Evolutionary conservation across 352 stramenopile genomes (phyloP), one percentile per base, ranked within the genome.

Genomic region (Phytophthora pini): DNA sequence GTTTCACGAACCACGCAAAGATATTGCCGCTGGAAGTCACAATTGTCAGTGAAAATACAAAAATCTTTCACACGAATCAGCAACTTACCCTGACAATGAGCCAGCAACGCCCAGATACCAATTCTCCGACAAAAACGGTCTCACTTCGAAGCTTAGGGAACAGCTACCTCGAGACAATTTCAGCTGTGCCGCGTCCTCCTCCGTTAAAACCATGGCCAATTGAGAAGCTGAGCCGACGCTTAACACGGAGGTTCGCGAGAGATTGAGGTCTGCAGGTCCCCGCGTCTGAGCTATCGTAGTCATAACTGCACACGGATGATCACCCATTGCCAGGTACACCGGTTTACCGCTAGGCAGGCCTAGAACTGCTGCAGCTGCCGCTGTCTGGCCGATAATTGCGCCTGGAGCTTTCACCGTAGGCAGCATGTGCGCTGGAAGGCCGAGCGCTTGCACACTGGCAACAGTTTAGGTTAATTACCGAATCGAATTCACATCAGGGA

Each of bases 221-320:
- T 93, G 84, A 20, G 82, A 81, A 15, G 82, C 87, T 20, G 84
- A 90, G 0, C 82, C 82, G n/a, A 93, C 70, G 61, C 86, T 93
- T 11, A 92, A 63, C 38, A 92, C 84, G 90, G 36, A 80, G 47
- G 56, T 77, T 67, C 77, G 63, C 36, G 77, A 65, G 8, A 76
- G 56, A 31, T 68, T 84, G 12, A 65, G 29, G 17, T 65, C 50
- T 9, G 59, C 52, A 31, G 72, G 43, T 3, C 68, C 61, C 15
- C 68, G 20, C 4, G 70, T 39, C 29, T 67, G 49, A 4, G 72
- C 55, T 22, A 81, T 80, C 4, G 56, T 71, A 2, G 82, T 78
- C 39, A 85, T 54, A 11, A 93, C 79, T 0, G 84, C 82, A 29
- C 80, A 90, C 8, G 82, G 84, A 43, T 93, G 82, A 57, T 92